Conservation (phyloP, 306 rosid species). For the Malus fusca region DNA sequence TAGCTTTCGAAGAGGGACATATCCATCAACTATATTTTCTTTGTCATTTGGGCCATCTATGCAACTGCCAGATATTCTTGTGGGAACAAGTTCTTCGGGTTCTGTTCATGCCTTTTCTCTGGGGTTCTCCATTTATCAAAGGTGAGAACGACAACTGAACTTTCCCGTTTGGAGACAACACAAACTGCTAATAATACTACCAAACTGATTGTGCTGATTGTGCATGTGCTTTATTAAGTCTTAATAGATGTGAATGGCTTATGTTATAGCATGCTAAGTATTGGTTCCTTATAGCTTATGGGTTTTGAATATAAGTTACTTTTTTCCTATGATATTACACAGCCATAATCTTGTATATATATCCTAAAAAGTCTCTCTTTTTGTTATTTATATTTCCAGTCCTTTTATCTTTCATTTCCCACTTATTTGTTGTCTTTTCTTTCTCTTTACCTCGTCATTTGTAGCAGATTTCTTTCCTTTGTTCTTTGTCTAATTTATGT, state of each 20-base stretch:
- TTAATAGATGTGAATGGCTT: neutral
- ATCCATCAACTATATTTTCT: slow-evolving; percentile 77
- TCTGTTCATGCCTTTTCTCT: slow-evolving; percentile 84
- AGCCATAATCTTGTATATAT: no score
- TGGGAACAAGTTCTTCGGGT: slow-evolving; percentile 88
- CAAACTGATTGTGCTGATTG: slow-evolving; percentile 1
- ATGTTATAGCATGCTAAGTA: neutral
- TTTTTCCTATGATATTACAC: no score
- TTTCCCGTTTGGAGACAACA: neutral
- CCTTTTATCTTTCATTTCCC: neutral
- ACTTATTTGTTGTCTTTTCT: neutral
- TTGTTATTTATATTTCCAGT: neutral
- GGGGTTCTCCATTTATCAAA: slow-evolving; percentile 53
- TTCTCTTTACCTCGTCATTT: neutral
- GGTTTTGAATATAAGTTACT: no score
- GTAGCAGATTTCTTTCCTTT: neutral
- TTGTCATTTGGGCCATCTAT: slow-evolving; percentile 77
- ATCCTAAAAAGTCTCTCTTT: no score
- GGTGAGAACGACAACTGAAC: slow-evolving; percentile 40
- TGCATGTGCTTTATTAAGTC: neutral
- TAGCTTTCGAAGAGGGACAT: slow-evolving; percentile 94
- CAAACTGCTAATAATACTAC: neutral
- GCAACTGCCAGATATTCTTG: slow-evolving; percentile 80
- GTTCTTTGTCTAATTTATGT: neutral
- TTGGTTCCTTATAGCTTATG: neutral